Conservation (phyloP, 805 yeast species). For the Starmerella sp. region DNA sequence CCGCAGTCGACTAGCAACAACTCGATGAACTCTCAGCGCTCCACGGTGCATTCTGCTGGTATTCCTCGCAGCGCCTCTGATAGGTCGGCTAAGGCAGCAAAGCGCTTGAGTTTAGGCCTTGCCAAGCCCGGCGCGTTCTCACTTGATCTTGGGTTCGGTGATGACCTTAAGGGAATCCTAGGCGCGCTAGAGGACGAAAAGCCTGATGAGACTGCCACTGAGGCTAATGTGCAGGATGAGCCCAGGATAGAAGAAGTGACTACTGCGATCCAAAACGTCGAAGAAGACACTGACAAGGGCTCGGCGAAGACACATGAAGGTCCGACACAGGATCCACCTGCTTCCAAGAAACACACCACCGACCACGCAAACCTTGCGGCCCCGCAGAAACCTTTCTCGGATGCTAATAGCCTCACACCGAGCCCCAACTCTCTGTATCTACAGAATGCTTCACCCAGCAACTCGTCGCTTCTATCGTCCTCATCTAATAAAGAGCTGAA, state of each 20-base stretch:
- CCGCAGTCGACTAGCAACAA: no score
- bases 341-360: no score
- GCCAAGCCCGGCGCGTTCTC: not conserved
- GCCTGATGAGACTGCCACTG: not conserved
- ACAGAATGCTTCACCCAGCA: constrained; percentile 8
- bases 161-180: constrained; percentile 16
- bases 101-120: not conserved
- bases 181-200: constrained; percentile 7
- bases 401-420: constrained; percentile 10
- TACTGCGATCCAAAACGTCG: not conserved
- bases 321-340: no score
- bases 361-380: not conserved
- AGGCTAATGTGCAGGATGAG: not conserved
- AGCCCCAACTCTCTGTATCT: constrained; percentile 17
- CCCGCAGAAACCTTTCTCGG: not conserved
- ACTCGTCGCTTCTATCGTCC: not conserved
- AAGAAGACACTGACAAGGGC: not conserved
- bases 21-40: no score
- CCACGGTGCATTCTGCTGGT: not conserved
- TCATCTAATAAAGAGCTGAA: not conserved
- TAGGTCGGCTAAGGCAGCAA: not conserved
- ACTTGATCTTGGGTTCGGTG: constrained; percentile 17
- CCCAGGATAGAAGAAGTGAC: not conserved
- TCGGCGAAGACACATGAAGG: not conserved
- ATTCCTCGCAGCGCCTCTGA: not conserved